Conservation (phyloP, 495 filamentous ascomycete species). For the Podospora conica region DNA sequence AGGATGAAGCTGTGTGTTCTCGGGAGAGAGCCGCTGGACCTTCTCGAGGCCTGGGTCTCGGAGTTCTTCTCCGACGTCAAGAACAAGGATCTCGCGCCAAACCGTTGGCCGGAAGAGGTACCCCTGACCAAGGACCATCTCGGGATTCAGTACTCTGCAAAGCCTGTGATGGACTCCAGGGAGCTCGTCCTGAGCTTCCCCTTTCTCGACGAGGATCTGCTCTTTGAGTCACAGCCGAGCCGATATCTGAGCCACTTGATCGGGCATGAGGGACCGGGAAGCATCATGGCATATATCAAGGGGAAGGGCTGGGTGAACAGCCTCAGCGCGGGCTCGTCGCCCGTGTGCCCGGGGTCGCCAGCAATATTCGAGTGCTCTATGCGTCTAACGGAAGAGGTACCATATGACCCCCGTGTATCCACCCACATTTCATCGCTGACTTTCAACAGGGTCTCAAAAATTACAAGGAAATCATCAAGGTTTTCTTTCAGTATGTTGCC, state of each 20-base stretch:
- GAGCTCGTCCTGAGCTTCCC: constrained; percentile 83
- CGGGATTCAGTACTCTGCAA: constrained; percentile 80
- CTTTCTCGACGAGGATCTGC: constrained; percentile 78
- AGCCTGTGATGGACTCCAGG: constrained; percentile 91
- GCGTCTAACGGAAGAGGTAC: constrained; percentile 75
- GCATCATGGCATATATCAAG: constrained; percentile 92
- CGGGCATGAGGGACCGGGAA: constrained; percentile 94
- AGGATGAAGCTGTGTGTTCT: constrained; percentile 91
- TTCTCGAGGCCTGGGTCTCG: constrained; percentile 78
- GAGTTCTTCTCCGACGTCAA: constrained; percentile 78
- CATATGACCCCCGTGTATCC: neutral
- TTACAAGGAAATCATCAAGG: constrained; percentile 81
- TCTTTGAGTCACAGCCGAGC: constrained; percentile 79
- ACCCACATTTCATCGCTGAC: constrained; percentile 8
- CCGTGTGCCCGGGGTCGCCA: constrained; percentile 75
- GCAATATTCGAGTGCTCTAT: constrained; percentile 73
- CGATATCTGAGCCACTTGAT: constrained; percentile 91
- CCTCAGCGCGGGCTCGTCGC: constrained; percentile 68
- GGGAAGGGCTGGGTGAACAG: constrained; percentile 92
- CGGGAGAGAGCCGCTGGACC: constrained; percentile 81
- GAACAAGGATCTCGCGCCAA: constrained; percentile 79
- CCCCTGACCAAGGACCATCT: constrained; percentile 63
- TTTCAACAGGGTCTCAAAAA: constrained; percentile 53
- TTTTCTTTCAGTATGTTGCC: constrained; percentile 89
- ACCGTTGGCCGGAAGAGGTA: constrained; percentile 70